Evolutionary conservation across 192 early-diverging fungal species (phyloP).

Genomic region (Funneliformis mosseae): DNA sequence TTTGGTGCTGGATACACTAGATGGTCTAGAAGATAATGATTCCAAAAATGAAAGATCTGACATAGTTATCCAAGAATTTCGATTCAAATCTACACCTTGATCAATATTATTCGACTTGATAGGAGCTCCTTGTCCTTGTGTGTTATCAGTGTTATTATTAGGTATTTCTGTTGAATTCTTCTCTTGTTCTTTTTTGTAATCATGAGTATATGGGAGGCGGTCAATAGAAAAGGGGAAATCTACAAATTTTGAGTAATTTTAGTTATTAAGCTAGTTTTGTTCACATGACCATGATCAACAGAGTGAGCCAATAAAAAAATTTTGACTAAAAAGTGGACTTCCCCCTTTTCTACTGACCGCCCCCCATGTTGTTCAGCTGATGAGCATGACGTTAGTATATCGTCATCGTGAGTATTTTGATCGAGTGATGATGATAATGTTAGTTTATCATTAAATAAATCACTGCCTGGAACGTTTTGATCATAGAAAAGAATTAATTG

Average conservation of each 20-base stretch:
- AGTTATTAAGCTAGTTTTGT: no score
- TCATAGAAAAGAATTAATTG: neutral
- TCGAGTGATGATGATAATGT: neutral
- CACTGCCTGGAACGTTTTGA: neutral
- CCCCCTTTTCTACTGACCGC: no score
- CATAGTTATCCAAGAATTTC: neutral
- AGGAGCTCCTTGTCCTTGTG: neutral
- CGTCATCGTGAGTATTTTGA: no score
- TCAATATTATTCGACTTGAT: neutral
- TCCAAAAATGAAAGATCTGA: neutral
- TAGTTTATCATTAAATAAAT: neutral
- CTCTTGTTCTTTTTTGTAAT: neutral
- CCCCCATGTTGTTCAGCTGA: no score
- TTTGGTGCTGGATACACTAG: neutral
- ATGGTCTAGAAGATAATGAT: neutral
- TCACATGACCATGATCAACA: no score
- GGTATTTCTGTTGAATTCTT: neutral
- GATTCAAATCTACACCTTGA: neutral
- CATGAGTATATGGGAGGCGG: neutral
- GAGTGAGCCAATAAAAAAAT: no score
- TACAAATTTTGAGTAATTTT: no score
- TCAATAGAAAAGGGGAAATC: no score
- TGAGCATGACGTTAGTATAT: no score
- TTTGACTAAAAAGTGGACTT: no score
- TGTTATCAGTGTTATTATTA: neutral